Conservation (phyloP, 108 stramenopile genomes). For the Chaetoceros tenuissimus region DNA sequence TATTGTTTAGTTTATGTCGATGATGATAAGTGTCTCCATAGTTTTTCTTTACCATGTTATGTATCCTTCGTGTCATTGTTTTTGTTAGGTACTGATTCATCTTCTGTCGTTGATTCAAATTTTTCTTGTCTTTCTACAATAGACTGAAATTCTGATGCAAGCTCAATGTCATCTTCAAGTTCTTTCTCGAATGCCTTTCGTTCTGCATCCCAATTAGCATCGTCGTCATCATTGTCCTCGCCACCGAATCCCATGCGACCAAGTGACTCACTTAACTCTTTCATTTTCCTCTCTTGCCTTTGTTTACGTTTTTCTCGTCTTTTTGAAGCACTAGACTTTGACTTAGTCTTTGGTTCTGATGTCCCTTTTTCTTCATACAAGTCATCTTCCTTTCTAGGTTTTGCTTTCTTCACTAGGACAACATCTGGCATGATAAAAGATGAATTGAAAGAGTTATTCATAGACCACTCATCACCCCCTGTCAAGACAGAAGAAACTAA, state of each 20-base stretch:
- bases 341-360: slow-evolving; percentile 17
- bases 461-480: slow-evolving; percentile 37
- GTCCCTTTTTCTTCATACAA: slow-evolving; percentile 1
- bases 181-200: slow-evolving; percentile 21
- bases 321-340: slow-evolving; percentile 40
- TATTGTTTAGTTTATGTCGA: too few relatives aligned
- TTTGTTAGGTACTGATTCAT: too few relatives aligned
- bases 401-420: slow-evolving; percentile 91
- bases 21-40: too few relatives aligned
- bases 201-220: too few relatives aligned
- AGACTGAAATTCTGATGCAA: slow-evolving; percentile 34
- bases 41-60: too few relatives aligned
- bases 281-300: slow-evolving; percentile 62
- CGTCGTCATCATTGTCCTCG: slow-evolving; percentile 21
- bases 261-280: slow-evolving; percentile 57
- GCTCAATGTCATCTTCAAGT: slow-evolving; percentile 46
- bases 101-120: too few relatives aligned
- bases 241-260: slow-evolving; percentile 79
- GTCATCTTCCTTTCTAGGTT: slow-evolving; percentile 13
- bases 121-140: neutral
- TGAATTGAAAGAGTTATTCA: slow-evolving; percentile 30
- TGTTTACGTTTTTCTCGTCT: slow-evolving; percentile 42
- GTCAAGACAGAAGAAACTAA: slow-evolving; percentile 49
- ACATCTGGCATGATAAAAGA: slow-evolving; percentile 86
- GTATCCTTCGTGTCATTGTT: too few relatives aligned